Conservation (phyloP, 441 rosid genomes). For the Pelargonium australe region DNA sequence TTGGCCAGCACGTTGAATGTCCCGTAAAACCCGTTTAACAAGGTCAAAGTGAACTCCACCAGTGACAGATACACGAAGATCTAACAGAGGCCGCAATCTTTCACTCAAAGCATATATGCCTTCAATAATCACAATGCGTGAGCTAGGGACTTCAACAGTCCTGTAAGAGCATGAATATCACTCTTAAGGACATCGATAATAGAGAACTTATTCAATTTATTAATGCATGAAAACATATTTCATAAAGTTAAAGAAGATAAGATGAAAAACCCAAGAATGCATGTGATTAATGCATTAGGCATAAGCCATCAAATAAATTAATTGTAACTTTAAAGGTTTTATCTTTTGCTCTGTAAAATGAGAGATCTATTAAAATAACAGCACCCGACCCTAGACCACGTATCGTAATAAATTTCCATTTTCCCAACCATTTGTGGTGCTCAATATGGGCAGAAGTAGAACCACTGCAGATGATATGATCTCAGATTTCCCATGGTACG, state of each 20-base stretch:
- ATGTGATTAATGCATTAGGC: not conserved
- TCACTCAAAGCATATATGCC: slow-evolving; percentile 92
- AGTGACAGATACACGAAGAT: slow-evolving; percentile 92
- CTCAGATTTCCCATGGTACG: slow-evolving; percentile 15
- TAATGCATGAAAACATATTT: not conserved
- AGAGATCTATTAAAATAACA: slow-evolving; percentile 8
- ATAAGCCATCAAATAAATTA: slow-evolving; percentile 6
- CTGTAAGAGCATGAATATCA: slow-evolving; percentile 34
- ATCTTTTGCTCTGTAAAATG: not conserved
- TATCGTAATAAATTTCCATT: not conserved
- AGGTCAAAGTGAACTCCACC: slow-evolving; percentile 98
- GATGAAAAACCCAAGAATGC: not conserved
- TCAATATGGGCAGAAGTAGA: not conserved
- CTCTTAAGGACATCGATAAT: not conserved
- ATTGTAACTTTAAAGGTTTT: not conserved
- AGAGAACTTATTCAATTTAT: not conserved
- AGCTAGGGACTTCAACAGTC: slow-evolving; percentile 83
- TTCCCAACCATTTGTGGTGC: slow-evolving; percentile 2
- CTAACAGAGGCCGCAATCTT: slow-evolving; percentile 77
- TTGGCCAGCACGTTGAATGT: slow-evolving; percentile 95
- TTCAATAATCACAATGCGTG: slow-evolving; percentile 86
- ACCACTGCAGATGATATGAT: slow-evolving; percentile 15
- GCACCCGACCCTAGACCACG: not conserved
- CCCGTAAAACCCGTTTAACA: slow-evolving; percentile 90
- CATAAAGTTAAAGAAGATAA: not conserved